Evolutionary conservation across 805 yeast genomes (phyloP), one percentile per base, ranked within the genome.

Genomic region (Nakazawaea populi): DNA sequence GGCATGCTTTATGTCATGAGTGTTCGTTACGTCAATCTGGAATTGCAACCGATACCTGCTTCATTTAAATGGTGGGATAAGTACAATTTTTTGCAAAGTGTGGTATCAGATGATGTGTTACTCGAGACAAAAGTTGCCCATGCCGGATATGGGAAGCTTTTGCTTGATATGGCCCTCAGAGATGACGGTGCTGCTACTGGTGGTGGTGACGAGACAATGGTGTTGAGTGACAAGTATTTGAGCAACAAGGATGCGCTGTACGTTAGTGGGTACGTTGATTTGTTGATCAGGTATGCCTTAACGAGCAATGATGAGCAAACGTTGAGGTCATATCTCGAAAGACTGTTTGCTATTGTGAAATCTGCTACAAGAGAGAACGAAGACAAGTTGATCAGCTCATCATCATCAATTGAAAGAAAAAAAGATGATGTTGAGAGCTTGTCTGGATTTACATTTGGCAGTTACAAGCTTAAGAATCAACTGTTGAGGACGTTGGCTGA

Each of bases 401-500:
- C 24, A 18, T 18, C 24, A 18, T 18, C 24, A 18, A 18, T 18
- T 18, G 24, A 18, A 18, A 18, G 24, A 18, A 18, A 18, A 18
- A 18, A 18, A 2, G 3, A 18, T 18, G 24, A 18, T 18, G 2
- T 18, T 18, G 24, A 3, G 24, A 18, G 24, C 24, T 18, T 18
- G 24, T 18, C 24, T 18, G 3, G 3, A 18, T 18, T 18, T 18
- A 18, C 24, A 18, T 44, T 64, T 24, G 66, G 69, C 3, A 54
- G 64, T 2, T 62, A 64, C 42, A 27, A 29, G n/a, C 55, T 69
- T 48, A 65, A 60, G 42, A 67, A 60, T 47, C 63, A 64, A 45
- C 70, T 69, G 1, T 54, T 69, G 38, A 62, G 76, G 48, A 60
- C 70, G 4, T 60, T 71, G 37, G 72, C 76, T 1, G 70, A 66